Base-by-base conservation (phyloP, 2,329 filamentous ascomycete species). In the Epichloe gansuensis region DNA sequence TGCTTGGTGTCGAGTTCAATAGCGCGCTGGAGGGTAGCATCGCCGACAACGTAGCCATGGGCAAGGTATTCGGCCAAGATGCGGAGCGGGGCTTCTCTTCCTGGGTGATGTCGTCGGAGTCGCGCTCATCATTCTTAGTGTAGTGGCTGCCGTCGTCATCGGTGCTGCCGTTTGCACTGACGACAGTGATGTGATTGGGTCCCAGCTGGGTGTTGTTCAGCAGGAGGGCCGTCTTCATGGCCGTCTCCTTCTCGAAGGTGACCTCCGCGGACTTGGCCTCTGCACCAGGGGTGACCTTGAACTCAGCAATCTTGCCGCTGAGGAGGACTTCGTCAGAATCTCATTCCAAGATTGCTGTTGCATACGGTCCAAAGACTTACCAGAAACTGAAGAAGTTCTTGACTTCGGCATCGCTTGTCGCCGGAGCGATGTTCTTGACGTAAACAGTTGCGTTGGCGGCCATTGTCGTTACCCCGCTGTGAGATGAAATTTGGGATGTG, bases 351-450 rank as follows among this genome's bases (percentile, higher is more conserved):
- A 15, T 15, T 41, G 31, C 5, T 35, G 11, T 6, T 38, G 21
- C 21, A 28, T 7, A 34, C 15, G 17, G 5, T 8, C 4, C 9
- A 4, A 15, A 35, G 1, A 55, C 81, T 67, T 78, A 91, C 88
- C 82, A 86, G 73, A 97, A 97, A 76, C 86, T 93, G 78, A 98
- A 98, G 78, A 98, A 98, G 67, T 95, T 91, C 65, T 82, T 83
- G 63, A 98, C 83, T 72, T 97, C 90, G 73, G 91, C 85, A 72
- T 98, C 90, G 60, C 80, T 82, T 53, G 91, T 96, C 67, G 84
- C 73, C 57, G 76, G 68, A 61, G 87, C 83, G 72, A 98, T 95
- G 75, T 93, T 91, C 73, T 87, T 86, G 64, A 97, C 91, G 73
- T 91, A 75, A 58, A 96, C 88, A 31, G 57, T 57, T 39, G 57